Evolutionary conservation across 345 rosid species (phyloP), one percentile per base, ranked within the genome.

Genomic region (Populus simonii): DNA sequence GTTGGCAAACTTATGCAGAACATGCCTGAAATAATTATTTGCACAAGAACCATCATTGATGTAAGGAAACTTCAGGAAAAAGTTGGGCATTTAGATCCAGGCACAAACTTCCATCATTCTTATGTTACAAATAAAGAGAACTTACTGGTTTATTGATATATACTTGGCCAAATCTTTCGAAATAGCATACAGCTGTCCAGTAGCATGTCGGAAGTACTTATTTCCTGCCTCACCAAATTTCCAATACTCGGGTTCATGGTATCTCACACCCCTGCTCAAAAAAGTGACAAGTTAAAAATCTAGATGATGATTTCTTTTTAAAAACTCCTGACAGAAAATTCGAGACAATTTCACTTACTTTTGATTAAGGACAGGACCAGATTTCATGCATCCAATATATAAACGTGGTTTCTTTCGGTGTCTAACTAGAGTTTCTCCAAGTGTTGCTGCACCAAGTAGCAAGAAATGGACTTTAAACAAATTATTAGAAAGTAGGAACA

Each of bases 181-280:
- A 86, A 96, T 88, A 75, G 97, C 98, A 74, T 96, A 96, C 41
- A 96, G 79, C 88, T 96, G 97, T 41, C 99, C 99, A 4, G 98
- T 92, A 75, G 97, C 99, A 79, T 96, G 99, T 66, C 99, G 96
- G 73, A 96, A 93, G 84, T 96, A 96, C 83, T 89, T 93, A 87
- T 93, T 96, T 84, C 99, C 99, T 4, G 92, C 76, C 77, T 89
- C 92, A 0, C 99, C 99, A 74, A 96, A 96, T 82, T 96, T 96
- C 98, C 99, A 95, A 80, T 89, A 82, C 89, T 93, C 97, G 0
- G 99, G 98, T 83, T 96, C 99, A 69, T 96, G 98, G 85, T 93
- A 96, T 73, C 99, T 89, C 75, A 96, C 98, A 31, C 98, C 98
- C 87, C 53, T 47, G 53, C 15, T 1, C 53, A 47, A 47, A 15